Evolutionary conservation across 495 filamentous ascomycete genomes (phyloP).

Genomic region (Jackrogersella multiformis): DNA sequence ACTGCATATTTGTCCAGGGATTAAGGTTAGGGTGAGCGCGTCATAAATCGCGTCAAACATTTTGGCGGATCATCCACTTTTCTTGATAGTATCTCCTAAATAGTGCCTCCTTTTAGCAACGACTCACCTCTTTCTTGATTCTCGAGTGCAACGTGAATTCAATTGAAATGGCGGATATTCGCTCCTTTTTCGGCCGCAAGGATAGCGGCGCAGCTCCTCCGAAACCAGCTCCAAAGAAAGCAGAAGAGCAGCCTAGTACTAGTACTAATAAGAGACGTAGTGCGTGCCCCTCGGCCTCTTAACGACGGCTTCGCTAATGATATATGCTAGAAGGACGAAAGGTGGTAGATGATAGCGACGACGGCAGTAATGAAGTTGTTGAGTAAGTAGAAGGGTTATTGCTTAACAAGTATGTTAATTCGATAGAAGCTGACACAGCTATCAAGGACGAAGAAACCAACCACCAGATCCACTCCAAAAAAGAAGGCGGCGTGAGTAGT

Average conservation of each 20-base stretch:
- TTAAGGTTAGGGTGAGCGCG: constrained; percentile 31
- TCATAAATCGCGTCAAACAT: constrained; percentile 40
- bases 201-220: constrained; percentile 54
- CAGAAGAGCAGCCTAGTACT: constrained; percentile 49
- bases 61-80: neutral
- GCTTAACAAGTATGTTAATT: neutral
- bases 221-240: constrained; percentile 60
- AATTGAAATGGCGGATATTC: constrained; percentile 77
- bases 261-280: constrained; percentile 47
- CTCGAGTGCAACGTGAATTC: neutral
- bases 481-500: constrained; percentile 55
- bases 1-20: constrained; percentile 15
- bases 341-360: constrained; percentile 79
- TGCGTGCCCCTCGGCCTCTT: constrained; percentile 1
- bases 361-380: constrained; percentile 63
- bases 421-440: constrained; percentile 2
- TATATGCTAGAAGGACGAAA: constrained; percentile 66
- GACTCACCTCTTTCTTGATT: neutral
- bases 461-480: constrained; percentile 48
- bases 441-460: constrained; percentile 51
- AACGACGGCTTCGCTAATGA: constrained; percentile 34
- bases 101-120: neutral
- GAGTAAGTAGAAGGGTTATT: constrained; percentile 47
- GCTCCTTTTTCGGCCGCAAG: constrained; percentile 79
- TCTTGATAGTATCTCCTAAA: neutral